A percentile compares a stretch with the other conserved stretches of the same genome.
These are phyloP conservation scores for Komagataella mondaviorum DNA, from an alignment of 805 yeast genomes.

Conservation along the genomic window DNA sequence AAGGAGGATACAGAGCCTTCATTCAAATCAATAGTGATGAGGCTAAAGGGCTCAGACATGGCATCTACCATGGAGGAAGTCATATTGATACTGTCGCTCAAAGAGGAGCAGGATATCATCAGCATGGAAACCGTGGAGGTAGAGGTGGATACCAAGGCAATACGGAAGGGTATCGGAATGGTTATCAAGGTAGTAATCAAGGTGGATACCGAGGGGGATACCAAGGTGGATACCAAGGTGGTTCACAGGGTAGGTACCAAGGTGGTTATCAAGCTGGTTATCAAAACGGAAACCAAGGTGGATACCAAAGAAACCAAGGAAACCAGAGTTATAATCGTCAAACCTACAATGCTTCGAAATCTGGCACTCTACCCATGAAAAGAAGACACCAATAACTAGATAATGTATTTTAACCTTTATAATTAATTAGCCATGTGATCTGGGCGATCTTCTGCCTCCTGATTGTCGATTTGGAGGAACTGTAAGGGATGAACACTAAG, in stretches of 20 bases:
- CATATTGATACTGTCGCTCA: slow-evolving; percentile 8
- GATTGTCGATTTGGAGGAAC: no score
- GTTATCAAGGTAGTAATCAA: slow-evolving; percentile 8
- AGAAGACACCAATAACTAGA: neutral
- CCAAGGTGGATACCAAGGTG: slow-evolving; percentile 5
- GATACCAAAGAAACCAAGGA: neutral
- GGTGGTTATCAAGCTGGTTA: slow-evolving; percentile 3
- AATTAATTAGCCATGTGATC: neutral
- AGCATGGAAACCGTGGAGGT: slow-evolving; percentile 4
- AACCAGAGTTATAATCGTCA: neutral
- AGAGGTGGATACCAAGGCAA: slow-evolving; percentile 8
- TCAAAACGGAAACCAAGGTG: neutral
- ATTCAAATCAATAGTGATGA: slow-evolving; percentile 19
- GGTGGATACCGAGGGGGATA: slow-evolving; percentile 6
- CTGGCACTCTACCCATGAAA: neutral
- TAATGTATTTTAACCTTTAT: neutral
- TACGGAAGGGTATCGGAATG: slow-evolving; percentile 8
- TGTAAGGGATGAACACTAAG: no score
- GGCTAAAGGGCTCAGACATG: slow-evolving; percentile 4
- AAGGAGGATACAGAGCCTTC: slow-evolving; percentile 38
- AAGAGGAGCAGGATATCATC: slow-evolving; percentile 7
- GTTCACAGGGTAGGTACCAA: slow-evolving; percentile 3
- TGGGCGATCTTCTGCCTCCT: neutral
- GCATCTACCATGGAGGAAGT: slow-evolving; percentile 1
- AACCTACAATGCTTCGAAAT: neutral